Percentiles rank a stretch among this genome's conserved stretches.
Conservation (phyloP, 2,329 filamentous ascomycete species). For the Pseudocercospora vitis region DNA sequence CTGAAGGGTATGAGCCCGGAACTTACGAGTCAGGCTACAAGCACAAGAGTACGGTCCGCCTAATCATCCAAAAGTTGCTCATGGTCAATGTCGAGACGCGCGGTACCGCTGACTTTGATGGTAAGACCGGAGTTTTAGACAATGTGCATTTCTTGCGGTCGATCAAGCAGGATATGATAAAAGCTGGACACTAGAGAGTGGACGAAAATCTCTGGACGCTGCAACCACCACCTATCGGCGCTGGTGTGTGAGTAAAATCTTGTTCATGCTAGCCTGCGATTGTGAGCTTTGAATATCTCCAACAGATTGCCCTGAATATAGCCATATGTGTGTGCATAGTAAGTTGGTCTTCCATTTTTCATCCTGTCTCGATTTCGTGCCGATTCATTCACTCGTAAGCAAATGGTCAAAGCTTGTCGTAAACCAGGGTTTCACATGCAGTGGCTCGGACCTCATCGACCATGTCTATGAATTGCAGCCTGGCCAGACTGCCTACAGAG, state of each 20-base stretch:
- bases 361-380: too few species aligned
- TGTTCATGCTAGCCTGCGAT: too few species aligned
- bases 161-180: background rate
- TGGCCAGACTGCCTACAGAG: too few species aligned
- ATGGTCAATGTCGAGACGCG: background rate
- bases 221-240: background rate
- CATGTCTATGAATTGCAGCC: too few species aligned
- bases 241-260: background rate
- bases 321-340: too few species aligned
- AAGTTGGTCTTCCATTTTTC: too few species aligned
- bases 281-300: background rate
- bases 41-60: background rate
- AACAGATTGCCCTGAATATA: too few species aligned
- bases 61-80: background rate
- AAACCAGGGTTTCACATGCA: too few species aligned
- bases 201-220: background rate
- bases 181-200: background rate
- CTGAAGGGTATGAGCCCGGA: background rate
- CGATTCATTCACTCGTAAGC: too few species aligned
- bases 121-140: background rate
- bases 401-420: too few species aligned
- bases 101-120: background rate
- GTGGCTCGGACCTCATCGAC: too few species aligned
- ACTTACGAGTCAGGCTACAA: background rate
- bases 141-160: background rate